These are phyloP conservation scores for Trypanosoma cruzi DNA, from an alignment of 208 protist species.

Conservation along the genomic window DNA sequence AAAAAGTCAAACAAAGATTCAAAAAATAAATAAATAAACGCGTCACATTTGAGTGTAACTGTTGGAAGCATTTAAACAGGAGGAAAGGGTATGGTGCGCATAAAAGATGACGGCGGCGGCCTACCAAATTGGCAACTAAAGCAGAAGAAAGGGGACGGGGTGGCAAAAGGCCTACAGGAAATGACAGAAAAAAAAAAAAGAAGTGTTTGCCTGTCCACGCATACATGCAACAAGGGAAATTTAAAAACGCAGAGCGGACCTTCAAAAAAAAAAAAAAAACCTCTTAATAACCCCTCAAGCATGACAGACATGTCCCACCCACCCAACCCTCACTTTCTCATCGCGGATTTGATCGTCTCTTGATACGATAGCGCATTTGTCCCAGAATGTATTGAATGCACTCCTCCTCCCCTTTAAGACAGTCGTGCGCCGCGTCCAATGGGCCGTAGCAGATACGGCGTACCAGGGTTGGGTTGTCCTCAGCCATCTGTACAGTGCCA, in stretches of 20 bases:
- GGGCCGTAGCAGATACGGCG: slow-evolving; percentile 38
- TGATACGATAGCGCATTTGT: slow-evolving; percentile 9
- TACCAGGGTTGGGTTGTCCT: slow-evolving; percentile 29
- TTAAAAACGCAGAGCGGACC: neutral
- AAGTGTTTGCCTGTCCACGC: neutral
- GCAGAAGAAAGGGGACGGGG: neutral
- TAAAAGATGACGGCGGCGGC: neutral
- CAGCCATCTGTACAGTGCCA: slow-evolving; percentile 63
- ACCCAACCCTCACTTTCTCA: neutral
- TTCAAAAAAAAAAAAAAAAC: slow-evolving; percentile 8
- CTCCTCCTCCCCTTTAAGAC: slow-evolving; percentile 20
- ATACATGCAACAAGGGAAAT: slow-evolving; percentile 8
- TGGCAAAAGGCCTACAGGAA: neutral
- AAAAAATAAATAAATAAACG: neutral
- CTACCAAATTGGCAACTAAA: too few relatives aligned
- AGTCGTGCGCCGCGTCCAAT: slow-evolving; percentile 31
- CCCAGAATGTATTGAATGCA: slow-evolving; percentile 45
- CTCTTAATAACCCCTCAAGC: too few relatives aligned
- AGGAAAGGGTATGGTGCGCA: neutral
- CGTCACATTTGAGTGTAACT: neutral
- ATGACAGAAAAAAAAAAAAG: neutral
- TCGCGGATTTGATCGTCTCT: slow-evolving; percentile 9
- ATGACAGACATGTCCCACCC: neutral
- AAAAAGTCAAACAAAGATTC: neutral
- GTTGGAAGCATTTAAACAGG: neutral